These are phyloP conservation scores for Trichoderma sp. DNA, from an alignment of 2,329 filamentous ascomycete species.

Conservation along the genomic window DNA sequence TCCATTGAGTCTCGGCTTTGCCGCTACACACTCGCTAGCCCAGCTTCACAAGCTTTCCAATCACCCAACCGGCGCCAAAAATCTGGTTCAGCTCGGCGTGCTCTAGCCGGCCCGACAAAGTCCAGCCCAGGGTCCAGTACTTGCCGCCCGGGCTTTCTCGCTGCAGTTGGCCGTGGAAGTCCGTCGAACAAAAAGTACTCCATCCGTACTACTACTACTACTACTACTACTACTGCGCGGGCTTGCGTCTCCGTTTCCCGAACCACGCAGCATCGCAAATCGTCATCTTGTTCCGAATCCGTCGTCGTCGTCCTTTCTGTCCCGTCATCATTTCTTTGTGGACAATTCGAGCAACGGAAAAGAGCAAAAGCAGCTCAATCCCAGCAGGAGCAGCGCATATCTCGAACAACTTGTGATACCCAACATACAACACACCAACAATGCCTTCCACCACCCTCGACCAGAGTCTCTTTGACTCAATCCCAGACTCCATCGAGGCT, in stretches of 20 bases:
- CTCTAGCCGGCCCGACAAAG: neutral
- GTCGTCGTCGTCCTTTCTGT: neutral
- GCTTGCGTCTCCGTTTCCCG: neutral
- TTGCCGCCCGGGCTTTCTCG: neutral
- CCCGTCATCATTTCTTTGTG: neutral
- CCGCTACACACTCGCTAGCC: neutral
- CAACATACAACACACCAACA: conserved; percentile 32
- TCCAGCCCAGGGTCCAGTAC: neutral
- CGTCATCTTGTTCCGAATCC: neutral
- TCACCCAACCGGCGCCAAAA: neutral
- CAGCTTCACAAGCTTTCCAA: neutral
- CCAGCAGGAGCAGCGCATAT: neutral
- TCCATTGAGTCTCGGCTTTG: conserved; percentile 1
- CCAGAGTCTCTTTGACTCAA: conserved; percentile 61
- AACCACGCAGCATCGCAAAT: neutral
- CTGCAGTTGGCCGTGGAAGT: conserved; percentile 8
- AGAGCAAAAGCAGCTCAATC: neutral
- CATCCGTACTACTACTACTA: neutral
- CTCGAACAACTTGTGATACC: neutral
- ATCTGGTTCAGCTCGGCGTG: conserved; percentile 1
- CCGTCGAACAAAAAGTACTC: conserved; percentile 9
- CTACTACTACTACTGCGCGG: neutral
- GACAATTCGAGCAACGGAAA: neutral
- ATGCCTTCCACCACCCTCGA: conserved; percentile 55
- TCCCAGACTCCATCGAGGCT: conserved; percentile 64